Evolutionary conservation across 768 basidiomycete species (phyloP), one percentile per base, ranked within the genome.

Genomic region (Tylopilus rubrobrunneus): DNA sequence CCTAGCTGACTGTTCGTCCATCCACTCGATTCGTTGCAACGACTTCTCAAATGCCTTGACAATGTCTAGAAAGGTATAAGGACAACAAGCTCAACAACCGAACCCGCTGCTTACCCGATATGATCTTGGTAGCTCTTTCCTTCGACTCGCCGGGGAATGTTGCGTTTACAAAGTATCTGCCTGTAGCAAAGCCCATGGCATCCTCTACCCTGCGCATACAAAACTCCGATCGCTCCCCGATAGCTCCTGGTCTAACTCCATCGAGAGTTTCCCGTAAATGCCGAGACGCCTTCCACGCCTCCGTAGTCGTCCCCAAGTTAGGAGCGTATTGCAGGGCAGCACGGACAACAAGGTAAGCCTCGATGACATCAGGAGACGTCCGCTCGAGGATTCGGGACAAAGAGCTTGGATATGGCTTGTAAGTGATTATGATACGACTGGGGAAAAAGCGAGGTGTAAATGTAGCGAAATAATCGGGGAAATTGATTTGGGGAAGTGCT

Each of bases 211-310:
- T 76, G 1, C 76, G 77, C 48, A 93, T 78, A 65, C 96, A 98
- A 60, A 85, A 86, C 62, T 96, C 90, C 25, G 84, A 80, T 23
- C 97, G 81, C 61, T 95, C 89, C 40, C 86, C 85, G 29, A 89
- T 75, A 1, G 85, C 86, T 27, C 95, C 97, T 57, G 87, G 87
- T 73, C 93, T 91, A 63, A 96, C 81, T 3, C 97, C 97, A 19
- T 77, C 78, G 40, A 98, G 73, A 28, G 79, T 73, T 67, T 95
- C 92, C 44, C 82, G 70, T 40, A 98, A 75, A 25, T 77, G 72
- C 25, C 87, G 78, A 42, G 85, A 79, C 0, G 87, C 86, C 66
- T 86, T 81, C 83, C 92, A 90, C 11, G 90, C 82, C 51, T 86
- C 82, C 1, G 92, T 92, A 28, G 79, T 77, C 57, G 76, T 77